Evolutionary conservation across 768 basidiomycete species (phyloP).

Genomic region (Suillus placidus): DNA sequence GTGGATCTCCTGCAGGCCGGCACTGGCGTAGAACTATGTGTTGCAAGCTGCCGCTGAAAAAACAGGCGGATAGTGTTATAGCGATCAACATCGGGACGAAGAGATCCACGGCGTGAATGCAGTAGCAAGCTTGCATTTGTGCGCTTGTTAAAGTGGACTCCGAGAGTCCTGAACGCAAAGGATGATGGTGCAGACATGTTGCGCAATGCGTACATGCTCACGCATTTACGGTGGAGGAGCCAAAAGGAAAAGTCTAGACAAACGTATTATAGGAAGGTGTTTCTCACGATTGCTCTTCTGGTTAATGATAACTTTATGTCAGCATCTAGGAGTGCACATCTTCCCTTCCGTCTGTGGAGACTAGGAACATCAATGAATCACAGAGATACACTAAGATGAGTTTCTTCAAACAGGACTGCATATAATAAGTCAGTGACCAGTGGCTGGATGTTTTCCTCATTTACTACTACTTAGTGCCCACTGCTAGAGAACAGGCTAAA

Average conservation of each 20-base stretch:
- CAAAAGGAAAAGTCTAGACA: neutral
- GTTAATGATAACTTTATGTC: neutral
- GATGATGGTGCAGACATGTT: slow-evolving; percentile 17
- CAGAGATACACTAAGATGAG: no score
- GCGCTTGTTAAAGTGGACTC: slow-evolving; percentile 7
- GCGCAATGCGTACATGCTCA: neutral
- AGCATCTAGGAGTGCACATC: no score
- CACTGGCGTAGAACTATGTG: slow-evolving; percentile 12
- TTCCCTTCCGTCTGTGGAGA: no score
- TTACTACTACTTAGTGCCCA: no score
- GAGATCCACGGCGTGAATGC: slow-evolving; percentile 28
- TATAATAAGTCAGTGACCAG: no score
- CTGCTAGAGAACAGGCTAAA: no score
- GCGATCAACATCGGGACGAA: slow-evolving; percentile 48
- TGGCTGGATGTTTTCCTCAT: neutral
- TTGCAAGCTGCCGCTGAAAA: slow-evolving; percentile 44
- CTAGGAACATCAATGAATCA: no score
- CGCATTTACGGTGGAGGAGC: neutral
- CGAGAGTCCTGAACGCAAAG: slow-evolving; percentile 10
- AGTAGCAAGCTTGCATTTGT: slow-evolving; percentile 19
- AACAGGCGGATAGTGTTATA: slow-evolving; percentile 62
- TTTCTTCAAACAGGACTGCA: no score
- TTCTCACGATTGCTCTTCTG: slow-evolving; percentile 1
- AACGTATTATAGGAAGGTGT: neutral
- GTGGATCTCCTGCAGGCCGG: slow-evolving; percentile 1